These are phyloP conservation scores for Trichoderma sp. DNA, from an alignment of 2,329 filamentous ascomycete species.

Conservation along the genomic window DNA sequence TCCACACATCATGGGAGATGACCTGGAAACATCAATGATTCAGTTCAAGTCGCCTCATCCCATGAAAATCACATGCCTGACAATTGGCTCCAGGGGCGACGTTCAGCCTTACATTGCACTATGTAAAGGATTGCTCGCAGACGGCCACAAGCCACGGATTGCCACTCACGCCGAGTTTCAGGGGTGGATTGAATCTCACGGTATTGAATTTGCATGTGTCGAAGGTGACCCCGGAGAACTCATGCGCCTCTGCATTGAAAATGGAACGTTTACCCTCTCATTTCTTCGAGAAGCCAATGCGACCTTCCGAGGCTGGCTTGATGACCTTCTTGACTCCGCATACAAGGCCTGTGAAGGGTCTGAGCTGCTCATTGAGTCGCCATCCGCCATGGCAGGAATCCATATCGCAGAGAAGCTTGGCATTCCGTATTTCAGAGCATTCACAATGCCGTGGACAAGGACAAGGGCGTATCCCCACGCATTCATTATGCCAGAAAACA, in stretches of 20 bases:
- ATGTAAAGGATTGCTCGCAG: constrained; percentile 83
- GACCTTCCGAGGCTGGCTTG: constrained; percentile 93
- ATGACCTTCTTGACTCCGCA: constrained; percentile 77
- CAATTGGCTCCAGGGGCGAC: constrained; percentile 92
- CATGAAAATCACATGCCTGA: constrained; percentile 85
- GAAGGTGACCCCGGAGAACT: constrained; percentile 90
- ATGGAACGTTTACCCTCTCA: constrained; percentile 92
- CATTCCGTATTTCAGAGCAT: constrained; percentile 95
- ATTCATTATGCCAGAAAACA: constrained; percentile 87
- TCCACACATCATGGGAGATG: constrained; percentile 83
- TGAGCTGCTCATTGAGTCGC: constrained; percentile 90
- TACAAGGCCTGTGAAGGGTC: constrained; percentile 82
- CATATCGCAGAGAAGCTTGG: constrained; percentile 91
- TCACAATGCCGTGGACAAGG: constrained; percentile 98
- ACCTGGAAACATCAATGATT: constrained; percentile 80
- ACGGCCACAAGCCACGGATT: constrained; percentile 83
- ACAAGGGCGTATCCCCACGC: constrained; percentile 95
- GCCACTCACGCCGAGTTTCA: constrained; percentile 91
- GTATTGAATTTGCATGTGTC: constrained; percentile 86
- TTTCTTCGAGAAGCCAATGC: constrained; percentile 85
- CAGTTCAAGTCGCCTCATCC: constrained; percentile 84
- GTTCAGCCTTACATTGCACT: constrained; percentile 97
- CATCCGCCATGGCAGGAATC: constrained; percentile 95
- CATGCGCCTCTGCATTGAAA: constrained; percentile 94
- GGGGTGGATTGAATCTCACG: constrained; percentile 84